These are phyloP conservation scores for Populus ilicifolia DNA, from an alignment of 345 rosid genomes.

Conservation along the genomic window DNA sequence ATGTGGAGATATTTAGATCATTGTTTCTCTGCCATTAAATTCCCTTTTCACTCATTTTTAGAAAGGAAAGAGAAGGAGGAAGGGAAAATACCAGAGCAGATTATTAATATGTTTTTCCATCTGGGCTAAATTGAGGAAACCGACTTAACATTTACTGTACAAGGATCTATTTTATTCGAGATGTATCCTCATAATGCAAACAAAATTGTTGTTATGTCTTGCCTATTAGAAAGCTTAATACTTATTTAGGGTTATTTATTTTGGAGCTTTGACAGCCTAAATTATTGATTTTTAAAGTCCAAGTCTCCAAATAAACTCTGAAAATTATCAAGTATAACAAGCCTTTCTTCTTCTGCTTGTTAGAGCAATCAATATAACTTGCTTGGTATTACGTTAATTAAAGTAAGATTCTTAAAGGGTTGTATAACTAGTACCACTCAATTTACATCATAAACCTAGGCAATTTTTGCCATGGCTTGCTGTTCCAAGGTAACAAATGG, in stretches of 20 bases:
- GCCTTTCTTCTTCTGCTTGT: background rate
- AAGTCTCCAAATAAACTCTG: background rate
- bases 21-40: background rate
- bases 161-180: background rate
- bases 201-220: background rate
- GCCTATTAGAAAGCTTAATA: background rate
- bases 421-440: background rate
- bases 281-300: background rate
- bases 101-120: background rate
- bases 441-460: background rate
- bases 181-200: background rate
- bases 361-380: background rate
- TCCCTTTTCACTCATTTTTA: background rate
- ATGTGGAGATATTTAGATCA: background rate
- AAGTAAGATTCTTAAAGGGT: background rate
- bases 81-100: background rate
- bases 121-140: background rate
- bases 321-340: background rate
- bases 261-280: background rate
- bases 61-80: background rate
- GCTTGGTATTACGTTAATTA: background rate
- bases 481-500: background rate
- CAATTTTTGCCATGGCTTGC: background rate
- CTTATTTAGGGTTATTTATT: background rate
- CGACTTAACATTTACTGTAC: background rate